Conservation (phyloP, 768 basidiomycete species). For the Rhodocollybia butyracea region DNA sequence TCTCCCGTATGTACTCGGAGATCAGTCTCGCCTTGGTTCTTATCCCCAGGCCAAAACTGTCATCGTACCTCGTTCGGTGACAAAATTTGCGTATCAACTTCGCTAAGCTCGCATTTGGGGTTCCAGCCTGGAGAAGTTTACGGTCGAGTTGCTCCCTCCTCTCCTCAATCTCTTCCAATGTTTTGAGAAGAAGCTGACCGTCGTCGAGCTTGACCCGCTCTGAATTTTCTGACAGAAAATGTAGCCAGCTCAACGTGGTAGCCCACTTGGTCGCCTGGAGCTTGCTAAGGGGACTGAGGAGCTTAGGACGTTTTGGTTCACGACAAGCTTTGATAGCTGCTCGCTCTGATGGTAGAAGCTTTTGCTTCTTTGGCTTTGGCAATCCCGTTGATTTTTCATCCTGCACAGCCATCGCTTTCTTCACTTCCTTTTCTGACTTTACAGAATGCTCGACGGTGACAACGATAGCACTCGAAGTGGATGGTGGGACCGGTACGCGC, state of each 20-base stretch:
- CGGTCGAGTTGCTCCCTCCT: no score
- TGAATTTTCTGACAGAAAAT: neutral
- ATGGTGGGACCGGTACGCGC: no score
- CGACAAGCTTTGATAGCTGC: neutral
- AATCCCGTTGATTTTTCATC: neutral
- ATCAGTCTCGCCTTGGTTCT: neutral
- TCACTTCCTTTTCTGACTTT: neutral
- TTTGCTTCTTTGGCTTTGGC: neutral
- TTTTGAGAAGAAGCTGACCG: no score
- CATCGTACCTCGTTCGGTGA: neutral
- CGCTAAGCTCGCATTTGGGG: neutral
- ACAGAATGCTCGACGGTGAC: no score
- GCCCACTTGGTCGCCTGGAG: neutral
- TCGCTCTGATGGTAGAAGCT: neutral
- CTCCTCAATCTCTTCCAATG: neutral
- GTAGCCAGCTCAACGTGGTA: neutral
- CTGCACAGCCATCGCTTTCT: neutral
- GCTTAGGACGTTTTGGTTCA: neutral
- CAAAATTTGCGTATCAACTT: neutral
- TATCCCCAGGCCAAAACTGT: neutral
- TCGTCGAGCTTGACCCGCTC: no score
- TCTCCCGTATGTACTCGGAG: neutral
- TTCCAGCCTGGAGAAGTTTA: neutral
- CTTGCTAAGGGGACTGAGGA: neutral
- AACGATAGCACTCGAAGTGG: no score